Base-by-base conservation (phyloP, 2,329 filamentous ascomycete species). In the Davidsoniella virescens region DNA sequence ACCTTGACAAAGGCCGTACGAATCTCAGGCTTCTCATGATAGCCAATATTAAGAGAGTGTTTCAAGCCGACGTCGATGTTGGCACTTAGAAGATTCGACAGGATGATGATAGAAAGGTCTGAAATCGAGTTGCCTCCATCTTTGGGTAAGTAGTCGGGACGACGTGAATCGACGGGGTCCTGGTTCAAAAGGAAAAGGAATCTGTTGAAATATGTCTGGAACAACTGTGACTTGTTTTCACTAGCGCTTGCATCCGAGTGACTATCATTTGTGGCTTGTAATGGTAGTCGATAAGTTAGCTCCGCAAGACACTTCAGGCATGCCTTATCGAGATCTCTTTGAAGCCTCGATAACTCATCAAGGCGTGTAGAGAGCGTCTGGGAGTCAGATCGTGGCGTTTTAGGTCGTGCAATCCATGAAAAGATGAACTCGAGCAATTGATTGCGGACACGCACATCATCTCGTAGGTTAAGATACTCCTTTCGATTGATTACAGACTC, bases 41-140 rank as follows among this genome's bases (percentile, higher is more conserved):
- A 84, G 10, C 80, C 80, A 53, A 84, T 82, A 54, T 75, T 78
- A 12, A 84, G 64, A 2, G 78, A 82, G 59, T 82, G 78, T 59
- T 84, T 83, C 44, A 84, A 63, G 2, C 80, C 80, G 37, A 84
- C 78, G 56, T 84, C 80, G 29, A 84, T 81, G 55, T 84, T 84
- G 2, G 80, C 78, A 57, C 79, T 82, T 6, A 84, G 64, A 1
- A 84, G 68, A 55, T 84, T 84, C 1, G 79, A 83, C 10, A 84
- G 63, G 12, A 82, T 81, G 9, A 71, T 76, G 54, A 84, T 83
- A 4, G 78, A 74, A 29, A 83, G 66, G 54, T 82, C 79, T 4
- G 77, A 72, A 29, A 70, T 72, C 1, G 73, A 72, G 12, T 69
- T 64, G 10, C 66, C 62, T 45, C 80, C 77, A 39, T 80, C 76